Evolutionary conservation across 176 grass and related monocot genomes (phyloP).

Genomic region (Lolium rigidum): DNA sequence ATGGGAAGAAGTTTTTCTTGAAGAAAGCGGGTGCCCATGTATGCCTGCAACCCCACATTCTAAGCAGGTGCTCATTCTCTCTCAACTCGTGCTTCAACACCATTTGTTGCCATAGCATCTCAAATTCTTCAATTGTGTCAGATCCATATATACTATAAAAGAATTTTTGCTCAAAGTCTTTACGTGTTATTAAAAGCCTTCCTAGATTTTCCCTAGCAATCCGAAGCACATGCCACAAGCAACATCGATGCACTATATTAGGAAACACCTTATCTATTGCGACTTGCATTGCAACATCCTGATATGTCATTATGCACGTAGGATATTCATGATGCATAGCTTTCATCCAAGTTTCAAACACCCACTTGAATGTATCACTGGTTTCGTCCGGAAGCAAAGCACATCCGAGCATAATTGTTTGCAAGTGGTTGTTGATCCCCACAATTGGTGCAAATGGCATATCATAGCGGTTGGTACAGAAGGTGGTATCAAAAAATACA

Average conservation of each 20-base stretch:
- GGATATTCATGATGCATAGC: neutral
- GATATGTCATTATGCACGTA: neutral
- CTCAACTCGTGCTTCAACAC: too few relatives aligned
- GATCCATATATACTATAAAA: too few relatives aligned
- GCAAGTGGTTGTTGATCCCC: conserved; percentile 31
- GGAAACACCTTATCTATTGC: neutral
- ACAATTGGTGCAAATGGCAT: conserved; percentile 33
- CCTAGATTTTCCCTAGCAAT: too few relatives aligned
- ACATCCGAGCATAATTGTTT: conserved; percentile 8
- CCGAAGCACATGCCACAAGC: neutral
- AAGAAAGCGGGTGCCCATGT: too few relatives aligned
- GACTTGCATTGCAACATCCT: neutral
- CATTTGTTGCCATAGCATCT: too few relatives aligned
- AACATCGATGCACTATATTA: neutral
- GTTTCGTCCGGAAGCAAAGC: neutral
- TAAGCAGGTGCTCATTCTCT: too few relatives aligned
- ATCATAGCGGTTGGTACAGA: neutral
- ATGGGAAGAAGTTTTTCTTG: neutral
- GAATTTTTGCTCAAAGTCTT: too few relatives aligned
- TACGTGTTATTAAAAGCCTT: too few relatives aligned
- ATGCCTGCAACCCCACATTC: too few relatives aligned
- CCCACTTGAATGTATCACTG: neutral
- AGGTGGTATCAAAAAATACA: conserved; percentile 23
- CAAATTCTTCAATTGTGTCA: too few relatives aligned
- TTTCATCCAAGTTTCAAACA: neutral